These are phyloP conservation scores for Rhodofomes roseus DNA, from an alignment of 1,284 basidiomycete species.

Conservation along the genomic window DNA sequence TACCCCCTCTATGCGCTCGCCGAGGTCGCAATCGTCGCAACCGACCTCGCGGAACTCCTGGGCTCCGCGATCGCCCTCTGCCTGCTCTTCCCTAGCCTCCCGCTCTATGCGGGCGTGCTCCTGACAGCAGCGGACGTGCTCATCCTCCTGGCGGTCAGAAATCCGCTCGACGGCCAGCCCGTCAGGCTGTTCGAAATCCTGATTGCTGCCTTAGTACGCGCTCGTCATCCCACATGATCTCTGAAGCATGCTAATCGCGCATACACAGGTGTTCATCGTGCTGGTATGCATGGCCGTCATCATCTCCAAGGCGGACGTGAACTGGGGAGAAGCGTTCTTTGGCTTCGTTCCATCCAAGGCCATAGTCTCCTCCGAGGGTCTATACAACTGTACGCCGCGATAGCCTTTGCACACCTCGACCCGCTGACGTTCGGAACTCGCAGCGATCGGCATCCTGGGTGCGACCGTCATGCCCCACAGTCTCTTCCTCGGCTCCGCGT, in stretches of 20 bases:
- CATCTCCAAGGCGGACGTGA: slow-evolving; percentile 68
- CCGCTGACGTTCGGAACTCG: slow-evolving; percentile 10
- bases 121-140: slow-evolving; percentile 85
- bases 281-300: slow-evolving; percentile 82
- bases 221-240: no score
- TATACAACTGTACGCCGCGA: slow-evolving; percentile 72
- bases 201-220: slow-evolving; percentile 55
- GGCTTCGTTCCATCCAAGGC: slow-evolving; percentile 81
- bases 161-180: slow-evolving; percentile 54
- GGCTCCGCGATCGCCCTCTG: slow-evolving; percentile 79
- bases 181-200: slow-evolving; percentile 73
- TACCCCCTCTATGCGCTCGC: slow-evolving; percentile 69
- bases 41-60: slow-evolving; percentile 73
- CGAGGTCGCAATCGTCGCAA: slow-evolving; percentile 84
- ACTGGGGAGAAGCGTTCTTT: slow-evolving; percentile 80
- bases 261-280: slow-evolving; percentile 68
- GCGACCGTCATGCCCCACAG: slow-evolving; percentile 92
- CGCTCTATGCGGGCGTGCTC: slow-evolving; percentile 80
- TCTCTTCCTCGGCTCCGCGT: slow-evolving; percentile 83
- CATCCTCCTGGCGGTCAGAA: slow-evolving; percentile 62
- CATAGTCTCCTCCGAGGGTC: slow-evolving; percentile 55
- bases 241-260: neutral
- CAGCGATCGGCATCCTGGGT: slow-evolving; percentile 80
- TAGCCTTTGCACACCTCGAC: neutral
- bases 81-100: slow-evolving; percentile 77